Percentiles rank a stretch among this genome's conserved stretches.
Evolutionary conservation across 495 filamentous ascomycete genomes (phyloP).

Genomic region (Aspergillus bridgeri): DNA sequence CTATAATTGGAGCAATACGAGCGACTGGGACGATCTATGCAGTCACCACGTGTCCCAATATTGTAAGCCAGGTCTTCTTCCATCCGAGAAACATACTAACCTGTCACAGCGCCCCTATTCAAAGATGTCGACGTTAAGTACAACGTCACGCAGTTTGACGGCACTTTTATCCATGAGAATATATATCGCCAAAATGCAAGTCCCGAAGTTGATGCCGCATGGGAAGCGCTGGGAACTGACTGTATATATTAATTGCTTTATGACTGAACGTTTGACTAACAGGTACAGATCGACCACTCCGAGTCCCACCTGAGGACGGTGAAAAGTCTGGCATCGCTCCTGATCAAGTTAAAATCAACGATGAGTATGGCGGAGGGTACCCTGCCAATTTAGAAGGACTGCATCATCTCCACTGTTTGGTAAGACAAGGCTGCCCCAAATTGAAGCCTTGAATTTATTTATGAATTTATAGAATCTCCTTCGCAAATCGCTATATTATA

Average conservation of each 20-base stretch:
- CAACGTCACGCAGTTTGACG: conserved; percentile 42
- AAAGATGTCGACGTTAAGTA: neutral
- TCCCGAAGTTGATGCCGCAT: conserved; percentile 56
- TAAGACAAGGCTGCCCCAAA: conserved; percentile 11
- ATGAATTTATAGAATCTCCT: conserved; percentile 43
- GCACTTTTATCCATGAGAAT: conserved; percentile 50
- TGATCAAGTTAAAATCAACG: conserved; percentile 49
- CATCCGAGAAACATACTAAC: neutral
- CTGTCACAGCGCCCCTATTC: neutral
- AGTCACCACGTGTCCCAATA: neutral
- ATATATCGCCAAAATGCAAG: conserved; percentile 48
- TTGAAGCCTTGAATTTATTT: neutral
- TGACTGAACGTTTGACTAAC: neutral
- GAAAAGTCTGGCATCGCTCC: conserved; percentile 35
- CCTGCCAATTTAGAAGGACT: conserved; percentile 55
- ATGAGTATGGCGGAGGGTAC: conserved; percentile 51
- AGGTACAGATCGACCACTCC: conserved; percentile 33
- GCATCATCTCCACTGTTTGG: conserved; percentile 57
- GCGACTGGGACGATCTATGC: neutral
- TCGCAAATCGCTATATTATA: conserved; percentile 53
- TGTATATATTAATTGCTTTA: conserved; percentile 28
- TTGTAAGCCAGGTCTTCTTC: neutral
- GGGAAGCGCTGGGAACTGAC: conserved; percentile 51
- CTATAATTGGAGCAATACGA: neutral
- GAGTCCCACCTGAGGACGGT: conserved; percentile 37